Evolutionary conservation across 768 basidiomycete species (phyloP), one percentile per base, ranked within the genome.

Genomic region (Amanita pallidorosea): DNA sequence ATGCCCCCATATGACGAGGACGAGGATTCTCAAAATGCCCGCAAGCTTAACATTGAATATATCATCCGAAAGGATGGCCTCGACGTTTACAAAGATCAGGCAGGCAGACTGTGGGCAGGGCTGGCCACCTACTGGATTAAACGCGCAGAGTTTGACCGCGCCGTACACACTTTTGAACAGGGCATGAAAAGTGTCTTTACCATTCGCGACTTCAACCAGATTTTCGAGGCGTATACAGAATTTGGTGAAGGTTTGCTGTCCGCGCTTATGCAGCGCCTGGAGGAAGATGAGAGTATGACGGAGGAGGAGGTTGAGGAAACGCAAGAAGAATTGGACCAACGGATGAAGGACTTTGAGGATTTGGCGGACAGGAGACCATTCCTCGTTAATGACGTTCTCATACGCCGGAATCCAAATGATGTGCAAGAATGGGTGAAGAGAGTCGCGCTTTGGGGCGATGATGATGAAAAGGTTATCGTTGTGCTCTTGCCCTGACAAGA

Each of bases 361-460:
- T 65, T 99, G 57, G 95, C 95, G 75, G 96, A 99, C 64, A 76
- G 94, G 45, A 68, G 96, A 62, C 95, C 92, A 2, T 98, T 99
- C 75, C 72, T 99, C 55, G 83, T 96, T 42, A 99, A 99, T 59
- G 94, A 97, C 59, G 96, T 98, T 11, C 69, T 98, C 13, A 65
- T 98, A 33, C 71, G 96, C 54, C 73, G 96, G 59, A 99, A 99
- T 72, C 89, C 91, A 4, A 89, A 97, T 58, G 96, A 99, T 59
- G 96, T 98, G 2, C 92, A 96, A 57, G 96, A 99, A 64, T 99
- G 96, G 96, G 96, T 98, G 70, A 99, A 99, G 67, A 74, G 95
- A 33, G 80, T 98, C 17, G 94, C 93, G 2, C 67, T 98, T 23
- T 95, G 82, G 78, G 96, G 88, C 2, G 85, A 93, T 49, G 80